Evolutionary conservation across 2,329 filamentous ascomycete genomes (phyloP).

Genomic region (Chaetomium sp.): DNA sequence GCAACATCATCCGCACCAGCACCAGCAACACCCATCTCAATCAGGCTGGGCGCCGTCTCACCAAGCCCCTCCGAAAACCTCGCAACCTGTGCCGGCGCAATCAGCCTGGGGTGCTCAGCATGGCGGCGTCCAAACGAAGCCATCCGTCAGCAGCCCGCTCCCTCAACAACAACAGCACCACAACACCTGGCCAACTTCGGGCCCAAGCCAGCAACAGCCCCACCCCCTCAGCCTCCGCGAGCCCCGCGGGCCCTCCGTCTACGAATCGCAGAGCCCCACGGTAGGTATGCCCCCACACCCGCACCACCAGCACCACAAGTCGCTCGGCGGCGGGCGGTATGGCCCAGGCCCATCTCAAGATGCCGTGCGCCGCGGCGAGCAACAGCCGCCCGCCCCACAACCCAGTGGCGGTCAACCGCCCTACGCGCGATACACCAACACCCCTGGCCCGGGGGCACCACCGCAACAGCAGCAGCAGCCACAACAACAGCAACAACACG

Average conservation of each 20-base stretch:
- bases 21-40: constrained; percentile 28
- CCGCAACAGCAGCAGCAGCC: constrained; percentile 14
- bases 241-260: constrained; percentile 29
- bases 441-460: constrained; percentile 27
- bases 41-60: constrained; percentile 24
- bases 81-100: constrained; percentile 29
- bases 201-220: constrained; percentile 35
- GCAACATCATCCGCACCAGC: constrained; percentile 33
- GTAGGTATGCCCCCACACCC: constrained; percentile 26
- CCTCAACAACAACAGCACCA: constrained; percentile 27
- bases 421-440: constrained; percentile 33
- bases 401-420: constrained; percentile 21
- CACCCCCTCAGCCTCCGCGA: constrained; percentile 35
- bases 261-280: constrained; percentile 34
- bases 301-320: constrained; percentile 38
- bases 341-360: constrained; percentile 31
- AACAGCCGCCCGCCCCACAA: neutral
- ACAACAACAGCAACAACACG: constrained; percentile 14
- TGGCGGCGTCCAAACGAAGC: constrained; percentile 32
- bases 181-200: constrained; percentile 33
- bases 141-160: constrained; percentile 30
- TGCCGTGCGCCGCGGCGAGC: constrained; percentile 19
- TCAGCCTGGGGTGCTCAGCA: constrained; percentile 36
- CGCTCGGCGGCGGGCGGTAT: constrained; percentile 37
- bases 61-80: constrained; percentile 30